These are phyloP conservation scores for Pleurotus platypus DNA, from an alignment of 768 basidiomycete species.

Conservation along the genomic window DNA sequence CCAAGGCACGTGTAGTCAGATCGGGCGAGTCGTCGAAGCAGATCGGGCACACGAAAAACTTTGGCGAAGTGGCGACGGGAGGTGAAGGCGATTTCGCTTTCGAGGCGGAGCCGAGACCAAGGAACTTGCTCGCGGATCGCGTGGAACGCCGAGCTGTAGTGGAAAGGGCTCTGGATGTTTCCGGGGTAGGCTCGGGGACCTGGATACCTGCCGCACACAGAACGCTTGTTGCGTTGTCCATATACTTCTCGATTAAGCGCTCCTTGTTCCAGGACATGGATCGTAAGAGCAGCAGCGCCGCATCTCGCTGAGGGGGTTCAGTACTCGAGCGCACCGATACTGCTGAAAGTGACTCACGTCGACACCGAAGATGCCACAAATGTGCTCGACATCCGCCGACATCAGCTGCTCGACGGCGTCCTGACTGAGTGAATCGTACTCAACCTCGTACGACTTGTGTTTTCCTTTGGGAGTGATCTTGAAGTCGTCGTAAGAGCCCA, in stretches of 20 bases:
- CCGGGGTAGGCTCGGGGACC: slow-evolving; percentile 35
- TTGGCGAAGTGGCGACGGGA: slow-evolving; percentile 20
- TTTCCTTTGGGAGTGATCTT: slow-evolving; percentile 51
- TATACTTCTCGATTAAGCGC: slow-evolving; percentile 92
- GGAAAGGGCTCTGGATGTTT: slow-evolving; percentile 21
- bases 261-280: slow-evolving; percentile 95
- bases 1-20: slow-evolving; percentile 61
- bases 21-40: slow-evolving; percentile 78
- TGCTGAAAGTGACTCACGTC: slow-evolving; percentile 58
- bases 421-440: slow-evolving; percentile 75
- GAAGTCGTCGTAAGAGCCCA: slow-evolving; percentile 62
- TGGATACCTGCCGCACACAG: slow-evolving; percentile 71
- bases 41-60: slow-evolving; percentile 84
- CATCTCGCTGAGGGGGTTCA: slow-evolving; percentile 43
- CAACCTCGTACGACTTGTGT: slow-evolving; percentile 78
- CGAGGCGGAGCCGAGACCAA: slow-evolving; percentile 27
- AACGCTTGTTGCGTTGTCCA: slow-evolving; percentile 81
- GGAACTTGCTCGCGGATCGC: slow-evolving; percentile 34
- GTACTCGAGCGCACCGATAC: slow-evolving; percentile 4
- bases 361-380: slow-evolving; percentile 83
- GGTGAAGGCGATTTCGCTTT: slow-evolving; percentile 22
- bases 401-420: slow-evolving; percentile 75
- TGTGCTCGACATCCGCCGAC: slow-evolving; percentile 77
- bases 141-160: slow-evolving; percentile 28
- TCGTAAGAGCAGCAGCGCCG: slow-evolving; percentile 76